Evolutionary conservation across 345 rosid species (phyloP), one percentile per base, ranked within the genome.

Genomic region (Salix udensis): DNA sequence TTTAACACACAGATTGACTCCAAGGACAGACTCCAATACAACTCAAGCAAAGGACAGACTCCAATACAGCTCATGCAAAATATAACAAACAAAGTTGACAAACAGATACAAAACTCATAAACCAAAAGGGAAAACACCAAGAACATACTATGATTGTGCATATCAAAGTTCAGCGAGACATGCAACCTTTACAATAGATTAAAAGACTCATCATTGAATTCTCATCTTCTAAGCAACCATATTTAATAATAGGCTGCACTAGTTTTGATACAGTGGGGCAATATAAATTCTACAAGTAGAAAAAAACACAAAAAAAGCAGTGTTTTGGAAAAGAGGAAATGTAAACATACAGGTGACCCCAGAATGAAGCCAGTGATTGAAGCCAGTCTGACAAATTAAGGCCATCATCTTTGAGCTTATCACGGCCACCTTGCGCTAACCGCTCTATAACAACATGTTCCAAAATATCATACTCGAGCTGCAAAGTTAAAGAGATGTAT

Each of bases 381-480:
- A 96, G 97, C 99, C 99, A 96, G 78, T 96, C 99, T 26, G 99
- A 96, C 83, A 96, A 82, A 86, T 96, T 93, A 82, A 96, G 90
- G 77, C 99, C 99, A 74, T 96, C 99, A 75, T 96, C 99, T 85
- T 94, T 96, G 48, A 96, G 89, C 87, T 96, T 96, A 83, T 90
- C 97, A 52, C 98, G 98, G 71, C 99, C 99, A 31, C 91, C 88
- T 92, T 87, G 98, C 39, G 87, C 97, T 83, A 96, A 80, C 24
- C 98, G 92, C 86, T 96, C 99, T 83, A 96, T 94, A 72, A 96
- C 99, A 74, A 96, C 99, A 86, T 91, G 94, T 86, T 96, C 98
- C 89, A 96, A 83, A 79, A 94, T 86, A 84, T 96, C 99, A 81
- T 96, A 96, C 88, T 96, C 98, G 37, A 94, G 98, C 98, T 96